These are phyloP conservation scores for Arthrobotrys musiformis DNA, from an alignment of 2,329 filamentous ascomycete genomes.

Conservation along the genomic window DNA sequence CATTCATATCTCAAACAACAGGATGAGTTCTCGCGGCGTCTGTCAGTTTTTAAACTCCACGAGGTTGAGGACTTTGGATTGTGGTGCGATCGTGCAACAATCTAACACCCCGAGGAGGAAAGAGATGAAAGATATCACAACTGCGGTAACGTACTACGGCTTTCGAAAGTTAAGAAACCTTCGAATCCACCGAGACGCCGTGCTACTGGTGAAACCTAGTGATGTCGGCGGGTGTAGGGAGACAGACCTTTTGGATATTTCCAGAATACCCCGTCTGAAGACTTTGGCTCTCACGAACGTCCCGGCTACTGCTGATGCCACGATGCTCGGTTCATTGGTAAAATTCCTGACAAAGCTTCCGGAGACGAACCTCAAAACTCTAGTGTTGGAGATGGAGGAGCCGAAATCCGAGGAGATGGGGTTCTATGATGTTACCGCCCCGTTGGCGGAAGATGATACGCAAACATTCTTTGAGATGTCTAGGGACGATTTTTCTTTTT, in stretches of 20 bases:
- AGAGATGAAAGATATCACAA: constrained; percentile 7
- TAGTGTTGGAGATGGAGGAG: constrained; percentile 24
- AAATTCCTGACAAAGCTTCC: constrained; percentile 4
- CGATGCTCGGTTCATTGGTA: constrained; percentile 3
- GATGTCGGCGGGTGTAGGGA: neutral
- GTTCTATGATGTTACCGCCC: constrained; percentile 16
- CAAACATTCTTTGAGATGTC: constrained; percentile 34
- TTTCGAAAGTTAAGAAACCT: constrained; percentile 55
- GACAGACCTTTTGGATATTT: constrained; percentile 30
- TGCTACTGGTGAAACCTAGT: neutral
- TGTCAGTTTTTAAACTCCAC: constrained; percentile 54
- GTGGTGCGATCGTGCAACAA: constrained; percentile 19
- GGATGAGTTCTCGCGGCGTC: constrained; percentile 27
- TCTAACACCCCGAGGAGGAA: neutral
- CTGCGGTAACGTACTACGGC: constrained; percentile 53
- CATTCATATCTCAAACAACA: constrained; percentile 56
- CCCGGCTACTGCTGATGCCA: constrained; percentile 15
- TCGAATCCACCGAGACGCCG: constrained; percentile 38
- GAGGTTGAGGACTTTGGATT: constrained; percentile 55
- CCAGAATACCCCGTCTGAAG: constrained; percentile 34
- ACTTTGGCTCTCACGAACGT: constrained; percentile 52
- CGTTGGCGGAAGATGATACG: constrained; percentile 25
- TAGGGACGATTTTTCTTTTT: constrained; percentile 51
- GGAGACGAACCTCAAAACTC: constrained; percentile 1
- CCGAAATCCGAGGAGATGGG: constrained; percentile 14